Evolutionary conservation across 257 asterid species (phyloP), one percentile per base, ranked within the genome.

Genomic region (Cynanchum wilfordii): DNA sequence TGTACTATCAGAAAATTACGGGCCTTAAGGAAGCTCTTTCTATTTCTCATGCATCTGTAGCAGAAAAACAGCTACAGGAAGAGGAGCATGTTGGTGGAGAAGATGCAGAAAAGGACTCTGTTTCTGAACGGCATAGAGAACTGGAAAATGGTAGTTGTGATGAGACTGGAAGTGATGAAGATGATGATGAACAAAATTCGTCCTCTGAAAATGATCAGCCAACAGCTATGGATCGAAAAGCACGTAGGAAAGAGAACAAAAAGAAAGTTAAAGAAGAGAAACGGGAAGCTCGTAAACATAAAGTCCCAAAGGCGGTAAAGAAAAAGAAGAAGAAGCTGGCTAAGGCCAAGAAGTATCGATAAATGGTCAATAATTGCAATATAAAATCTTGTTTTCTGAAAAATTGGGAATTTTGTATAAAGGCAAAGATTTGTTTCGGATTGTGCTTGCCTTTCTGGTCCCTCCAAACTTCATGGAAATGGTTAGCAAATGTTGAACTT

Each of bases 251-350:
- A 76, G 93, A 91, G 89, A 88, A 94, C 80, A 94, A 91, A 86
- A 94, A 89, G 93, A 94, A 85, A 75, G 97, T 94, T 10, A 91
- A 91, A 79, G 97, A 94, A 81, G 99, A 91, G 78, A 89, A 89
- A 79, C 84, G 97, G 73, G 97, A 94, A 78, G 79, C 97, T 3
- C 83, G 95, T 16, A 91, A 94, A 79, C 75, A n/a, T 64, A 94
- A 94, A 81, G 79, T 91, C 27, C 97, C 95, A 9, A 91, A 94
- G 84, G 87, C 96, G 59, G 76, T 85, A 63, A 94, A 91, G 86
- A 91, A 91, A 89, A 94, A 89, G 65, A 93, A 90, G 88, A 93
- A 87, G 69, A 93, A 93, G 85, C 80, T 91, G 78, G 96, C 96
- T 0, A 94, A 91, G 75, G 97, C 96, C 79, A 94, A 91, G 89